Base-by-base conservation (phyloP, 441 rosid genomes). In the Theobroma grandiflorum region DNA sequence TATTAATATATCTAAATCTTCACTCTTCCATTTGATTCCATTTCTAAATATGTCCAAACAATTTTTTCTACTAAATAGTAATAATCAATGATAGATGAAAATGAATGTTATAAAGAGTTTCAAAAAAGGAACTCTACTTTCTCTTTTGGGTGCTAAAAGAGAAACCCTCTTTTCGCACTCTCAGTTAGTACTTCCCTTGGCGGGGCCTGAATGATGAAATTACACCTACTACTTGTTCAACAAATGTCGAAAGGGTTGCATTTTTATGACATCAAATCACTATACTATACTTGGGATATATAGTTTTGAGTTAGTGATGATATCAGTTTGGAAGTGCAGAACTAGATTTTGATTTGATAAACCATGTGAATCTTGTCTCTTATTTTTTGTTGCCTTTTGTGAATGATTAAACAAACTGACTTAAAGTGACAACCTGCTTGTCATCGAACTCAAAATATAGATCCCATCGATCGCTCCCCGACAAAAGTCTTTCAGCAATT, bases 1-100 rank as follows among this genome's bases (percentile, higher is more conserved):
- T 50, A 50, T 2, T 14, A 14, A n/a, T 18, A 2, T 37, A 37
- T 64, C 22, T 9, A 2, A 68, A 35, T 37, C 10, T 66, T 37
- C 20, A 70, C 14, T 26, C 31, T 26, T 26, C 15, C 42, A 49
- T 49, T 52, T 72, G 73, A 69, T 69, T 69, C 73, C 73, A 47
- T 45, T 69, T 42, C 38, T 45, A 11, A 69, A 45, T 69, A 69
- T n/a, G 50, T 26, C 38, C 57, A 69, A 69, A 45, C 55, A 10
- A 69, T 69, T 69, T 45, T 26, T 45, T 57, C 33, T 40, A 40
- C 2, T 40, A 7, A 66, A 66, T 40, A 40, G 38, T 26, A 20
- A 9, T 55, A 8, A 22, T 22, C 0, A 58, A 26, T 22, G 53
- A 69, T 22, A 26, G n/a, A 3, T 67, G 72, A 20, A 42, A 42